Percentiles rank a stretch among this genome's conserved stretches.
These are phyloP conservation scores for Fusarium anthophilum DNA, from an alignment of 2,329 filamentous ascomycete species.

Conservation along the genomic window DNA sequence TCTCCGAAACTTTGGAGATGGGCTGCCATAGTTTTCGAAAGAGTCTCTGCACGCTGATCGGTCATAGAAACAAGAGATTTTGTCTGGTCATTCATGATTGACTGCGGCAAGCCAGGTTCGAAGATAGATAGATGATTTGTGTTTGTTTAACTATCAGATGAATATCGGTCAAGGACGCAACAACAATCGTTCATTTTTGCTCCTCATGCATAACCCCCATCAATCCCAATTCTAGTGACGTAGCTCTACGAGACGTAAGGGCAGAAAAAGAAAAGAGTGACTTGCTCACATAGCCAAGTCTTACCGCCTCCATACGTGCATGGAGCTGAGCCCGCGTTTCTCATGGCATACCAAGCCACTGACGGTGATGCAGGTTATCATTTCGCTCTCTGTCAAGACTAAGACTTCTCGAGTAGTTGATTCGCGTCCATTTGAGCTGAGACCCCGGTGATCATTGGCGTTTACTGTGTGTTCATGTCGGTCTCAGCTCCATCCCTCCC, in stretches of 20 bases:
- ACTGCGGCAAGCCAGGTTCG: background rate
- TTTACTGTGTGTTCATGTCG: background rate
- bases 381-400: background rate
- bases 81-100: background rate
- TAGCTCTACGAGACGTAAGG: background rate
- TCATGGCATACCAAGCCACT: background rate
- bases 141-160: background rate
- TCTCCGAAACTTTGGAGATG: background rate
- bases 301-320: background rate
- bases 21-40: background rate
- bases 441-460: background rate
- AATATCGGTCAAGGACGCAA: background rate
- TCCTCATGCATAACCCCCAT: background rate
- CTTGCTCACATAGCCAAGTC: background rate
- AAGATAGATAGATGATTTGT: background rate
- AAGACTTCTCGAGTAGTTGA: background rate
- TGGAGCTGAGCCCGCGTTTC: background rate
- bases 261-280: background rate
- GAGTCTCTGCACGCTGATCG: rapidly evolving
- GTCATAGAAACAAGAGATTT: background rate
- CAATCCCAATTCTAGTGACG: background rate
- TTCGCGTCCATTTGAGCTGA: background rate
- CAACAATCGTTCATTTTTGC: background rate
- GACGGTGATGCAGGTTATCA: background rate
- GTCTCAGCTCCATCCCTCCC: background rate